A percentile compares a stretch with the other conserved stretches of the same genome.
phyloP scores from a whole-genome alignment of 225 moss, liverwort and hornwort species.

The Pseudoscleropodium purum region DNA sequence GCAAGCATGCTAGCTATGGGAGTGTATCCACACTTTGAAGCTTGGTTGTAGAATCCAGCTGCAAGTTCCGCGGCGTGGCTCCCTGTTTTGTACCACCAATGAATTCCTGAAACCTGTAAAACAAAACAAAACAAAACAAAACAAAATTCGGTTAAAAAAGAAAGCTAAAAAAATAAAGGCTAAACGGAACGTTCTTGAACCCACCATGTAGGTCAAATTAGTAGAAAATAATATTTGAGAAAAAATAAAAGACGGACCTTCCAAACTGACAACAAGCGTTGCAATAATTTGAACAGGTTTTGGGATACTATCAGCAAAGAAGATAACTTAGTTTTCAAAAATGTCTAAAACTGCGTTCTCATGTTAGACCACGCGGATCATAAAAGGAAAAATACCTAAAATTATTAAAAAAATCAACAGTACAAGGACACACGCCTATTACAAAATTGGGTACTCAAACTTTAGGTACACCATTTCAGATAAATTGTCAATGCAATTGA shows the following conservation, averaged over 20 bases:
- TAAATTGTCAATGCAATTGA: background rate
- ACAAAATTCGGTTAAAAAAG: background rate
- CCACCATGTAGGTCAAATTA: background rate
- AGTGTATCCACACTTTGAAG: constrained; percentile 45
- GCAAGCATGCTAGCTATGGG: constrained; percentile 60
- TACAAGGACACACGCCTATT: too few relatives aligned
- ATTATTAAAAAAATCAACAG: too few relatives aligned
- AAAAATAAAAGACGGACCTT: background rate
- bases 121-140: background rate
- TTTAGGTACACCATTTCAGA: background rate
- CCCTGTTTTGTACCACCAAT: constrained; percentile 60
- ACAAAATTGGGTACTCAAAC: too few relatives aligned
- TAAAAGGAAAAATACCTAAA: background rate
- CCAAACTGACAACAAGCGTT: background rate
- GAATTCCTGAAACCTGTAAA: constrained; percentile 56
- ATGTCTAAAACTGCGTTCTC: background rate
- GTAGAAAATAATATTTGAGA: background rate
- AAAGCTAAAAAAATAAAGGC: background rate
- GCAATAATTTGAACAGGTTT: background rate
- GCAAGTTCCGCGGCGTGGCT: constrained; percentile 67
- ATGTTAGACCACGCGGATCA: background rate
- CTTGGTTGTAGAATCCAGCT: constrained; percentile 65
- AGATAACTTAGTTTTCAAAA: background rate
- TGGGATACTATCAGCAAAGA: background rate
- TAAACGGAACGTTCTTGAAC: background rate